Evolutionary conservation across 2,329 filamentous ascomycete genomes (phyloP).

Genomic region (Bipolaris sorokiniana): DNA sequence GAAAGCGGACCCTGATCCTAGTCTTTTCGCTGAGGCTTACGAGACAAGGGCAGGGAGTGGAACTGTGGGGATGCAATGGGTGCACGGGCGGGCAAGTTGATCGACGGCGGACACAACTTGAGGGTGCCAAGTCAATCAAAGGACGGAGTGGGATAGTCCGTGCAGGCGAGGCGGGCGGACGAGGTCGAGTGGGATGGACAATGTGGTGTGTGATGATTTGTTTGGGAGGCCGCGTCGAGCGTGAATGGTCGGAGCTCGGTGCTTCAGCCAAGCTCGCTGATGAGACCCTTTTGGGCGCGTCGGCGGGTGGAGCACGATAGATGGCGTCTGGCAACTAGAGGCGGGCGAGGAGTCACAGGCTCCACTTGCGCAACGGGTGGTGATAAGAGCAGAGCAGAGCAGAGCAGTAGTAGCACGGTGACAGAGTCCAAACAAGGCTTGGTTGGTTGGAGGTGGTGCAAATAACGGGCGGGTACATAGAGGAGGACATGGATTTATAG

Average conservation of each 20-base stretch:
- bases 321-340: slow-evolving; percentile 3
- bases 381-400: slow-evolving; percentile 15
- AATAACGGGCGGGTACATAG: not conserved
- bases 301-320: slow-evolving; percentile 10
- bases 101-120: slow-evolving; percentile 10
- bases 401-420: not conserved
- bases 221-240: slow-evolving; percentile 28
- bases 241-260: slow-evolving; percentile 33
- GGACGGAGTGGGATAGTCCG: slow-evolving; percentile 2
- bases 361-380: slow-evolving; percentile 18
- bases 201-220: slow-evolving; percentile 28
- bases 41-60: slow-evolving; percentile 12
- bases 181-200: slow-evolving; percentile 9
- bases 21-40: slow-evolving; percentile 3
- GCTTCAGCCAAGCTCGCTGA: slow-evolving; percentile 26
- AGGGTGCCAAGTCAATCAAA: slow-evolving; percentile 16
- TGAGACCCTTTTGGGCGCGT: slow-evolving; percentile 18
- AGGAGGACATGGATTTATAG: slow-evolving; percentile 6
- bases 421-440: not conserved
- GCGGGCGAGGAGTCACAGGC: slow-evolving; percentile 7
- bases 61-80: slow-evolving; percentile 9
- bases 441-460: not conserved
- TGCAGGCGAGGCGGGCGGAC: slow-evolving; percentile 13
- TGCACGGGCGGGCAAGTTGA: slow-evolving; percentile 8
- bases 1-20: slow-evolving; percentile 10